Conservation (phyloP, 2,329 filamentous ascomycete genomes). For the Cladophialophora yegresii region DNA sequence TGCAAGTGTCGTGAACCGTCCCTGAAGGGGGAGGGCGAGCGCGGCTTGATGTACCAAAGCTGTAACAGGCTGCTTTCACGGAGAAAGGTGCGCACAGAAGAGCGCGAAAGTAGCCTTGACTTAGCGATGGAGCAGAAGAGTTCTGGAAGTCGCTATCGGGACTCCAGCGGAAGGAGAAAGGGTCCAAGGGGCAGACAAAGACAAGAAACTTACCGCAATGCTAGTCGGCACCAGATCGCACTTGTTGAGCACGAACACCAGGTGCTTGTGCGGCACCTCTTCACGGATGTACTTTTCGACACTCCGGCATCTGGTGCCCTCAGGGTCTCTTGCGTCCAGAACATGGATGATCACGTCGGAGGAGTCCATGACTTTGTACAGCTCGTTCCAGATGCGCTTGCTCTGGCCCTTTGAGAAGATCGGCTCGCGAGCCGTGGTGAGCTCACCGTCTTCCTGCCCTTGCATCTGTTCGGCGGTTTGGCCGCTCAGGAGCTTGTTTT, state of each 20-base stretch:
- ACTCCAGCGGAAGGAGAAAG: background rate
- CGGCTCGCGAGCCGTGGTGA: slow-evolving; percentile 71
- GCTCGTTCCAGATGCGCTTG: slow-evolving; percentile 95
- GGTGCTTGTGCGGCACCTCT: slow-evolving; percentile 93
- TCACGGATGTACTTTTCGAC: slow-evolving; percentile 91
- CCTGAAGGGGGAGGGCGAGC: slow-evolving; percentile 57
- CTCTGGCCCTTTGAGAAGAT: slow-evolving; percentile 94
- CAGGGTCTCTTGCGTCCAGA: slow-evolving; percentile 83
- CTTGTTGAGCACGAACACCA: slow-evolving; percentile 88
- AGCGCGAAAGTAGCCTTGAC: slow-evolving; percentile 76
- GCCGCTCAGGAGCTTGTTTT: slow-evolving; percentile 74
- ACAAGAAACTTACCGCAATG: slow-evolving; percentile 84
- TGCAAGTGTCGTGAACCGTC: slow-evolving; percentile 45
- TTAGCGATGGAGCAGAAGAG: slow-evolving; percentile 65
- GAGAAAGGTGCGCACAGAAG: slow-evolving; percentile 54
- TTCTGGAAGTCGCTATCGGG: background rate
- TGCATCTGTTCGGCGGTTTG: slow-evolving; percentile 53
- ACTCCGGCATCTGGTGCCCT: slow-evolving; percentile 85
- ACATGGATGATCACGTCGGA: slow-evolving; percentile 94
- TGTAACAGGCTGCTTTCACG: slow-evolving; percentile 96
- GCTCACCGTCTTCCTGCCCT: slow-evolving; percentile 50
- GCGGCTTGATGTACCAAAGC: slow-evolving; percentile 91
- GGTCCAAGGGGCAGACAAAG: background rate
- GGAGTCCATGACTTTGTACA: slow-evolving; percentile 93
- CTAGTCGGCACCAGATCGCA: slow-evolving; percentile 88